Evolutionary conservation across 2,329 filamentous ascomycete genomes (phyloP).

Genomic region (Peltaster fructicola): DNA sequence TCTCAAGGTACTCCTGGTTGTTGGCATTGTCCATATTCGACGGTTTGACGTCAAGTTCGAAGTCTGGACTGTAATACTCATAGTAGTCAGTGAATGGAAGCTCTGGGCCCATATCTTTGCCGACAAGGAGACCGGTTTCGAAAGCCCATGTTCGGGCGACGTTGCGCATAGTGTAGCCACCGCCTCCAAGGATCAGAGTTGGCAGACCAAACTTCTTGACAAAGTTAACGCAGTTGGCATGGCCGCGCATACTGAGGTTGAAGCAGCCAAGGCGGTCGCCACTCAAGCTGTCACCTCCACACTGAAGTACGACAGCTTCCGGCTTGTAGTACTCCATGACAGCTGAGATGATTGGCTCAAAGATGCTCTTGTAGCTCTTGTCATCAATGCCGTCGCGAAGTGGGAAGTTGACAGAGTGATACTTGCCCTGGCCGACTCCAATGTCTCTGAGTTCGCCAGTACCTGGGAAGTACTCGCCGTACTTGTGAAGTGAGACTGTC

Average conservation of each 20-base stretch:
- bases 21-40: constrained; percentile 61
- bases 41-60: constrained; percentile 49
- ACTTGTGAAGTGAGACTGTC: constrained; percentile 57
- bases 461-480: constrained; percentile 55
- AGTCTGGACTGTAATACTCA: constrained; percentile 55
- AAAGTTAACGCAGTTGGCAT: constrained; percentile 52
- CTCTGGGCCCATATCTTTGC: constrained; percentile 61
- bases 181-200: constrained; percentile 47
- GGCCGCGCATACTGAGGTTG: constrained; percentile 52
- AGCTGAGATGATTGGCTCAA: constrained; percentile 48
- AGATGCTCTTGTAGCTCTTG: constrained; percentile 48
- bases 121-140: constrained; percentile 65
- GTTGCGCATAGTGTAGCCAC: constrained; percentile 56
- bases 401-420: constrained; percentile 53
- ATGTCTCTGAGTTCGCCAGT: constrained; percentile 53
- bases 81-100: constrained; percentile 97
- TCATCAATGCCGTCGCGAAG: constrained; percentile 53
- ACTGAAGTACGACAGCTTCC: constrained; percentile 50
- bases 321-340: constrained; percentile 54
- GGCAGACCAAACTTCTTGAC: constrained; percentile 51
- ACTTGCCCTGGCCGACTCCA: constrained; percentile 47
- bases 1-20: constrained; percentile 48
- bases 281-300: constrained; percentile 49
- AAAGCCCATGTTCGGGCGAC: constrained; percentile 42
- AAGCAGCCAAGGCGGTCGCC: constrained; percentile 52